Percentiles rank a stretch among this genome's conserved stretches.
Evolutionary conservation across 495 filamentous ascomycete genomes (phyloP).

Genomic region (Penicillium maclennaniae): DNA sequence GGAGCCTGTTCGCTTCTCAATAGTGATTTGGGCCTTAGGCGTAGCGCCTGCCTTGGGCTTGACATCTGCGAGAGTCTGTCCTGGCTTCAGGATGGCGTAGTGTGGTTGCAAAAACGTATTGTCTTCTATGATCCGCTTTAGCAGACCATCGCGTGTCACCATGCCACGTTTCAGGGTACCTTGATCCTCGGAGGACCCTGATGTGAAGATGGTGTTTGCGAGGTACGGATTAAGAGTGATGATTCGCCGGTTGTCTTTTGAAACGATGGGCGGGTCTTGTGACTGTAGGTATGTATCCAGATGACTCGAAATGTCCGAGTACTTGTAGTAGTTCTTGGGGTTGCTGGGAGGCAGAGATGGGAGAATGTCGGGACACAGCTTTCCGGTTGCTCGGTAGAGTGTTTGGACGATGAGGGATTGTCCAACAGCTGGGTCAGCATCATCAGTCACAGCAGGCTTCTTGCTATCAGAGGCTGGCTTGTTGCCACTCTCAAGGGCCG

Average conservation of each 20-base stretch:
- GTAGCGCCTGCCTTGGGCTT: constrained; percentile 61
- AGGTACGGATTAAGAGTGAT: constrained; percentile 61
- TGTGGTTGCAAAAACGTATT: constrained; percentile 45
- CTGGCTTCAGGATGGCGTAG: constrained; percentile 55
- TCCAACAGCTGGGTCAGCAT: constrained; percentile 49
- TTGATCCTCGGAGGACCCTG: constrained; percentile 50
- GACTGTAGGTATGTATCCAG: constrained; percentile 44
- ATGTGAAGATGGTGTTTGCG: constrained; percentile 56
- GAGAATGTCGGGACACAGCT: constrained; percentile 54
- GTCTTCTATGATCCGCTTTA: constrained; percentile 54
- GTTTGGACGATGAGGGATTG: constrained; percentile 54
- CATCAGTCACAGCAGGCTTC: constrained; percentile 37
- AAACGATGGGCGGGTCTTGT: constrained; percentile 54
- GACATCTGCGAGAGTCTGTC: constrained; percentile 46
- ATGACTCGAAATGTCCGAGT: constrained; percentile 38
- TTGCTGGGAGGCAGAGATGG: constrained; percentile 38
- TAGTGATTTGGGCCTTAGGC: constrained; percentile 55
- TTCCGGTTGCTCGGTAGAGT: constrained; percentile 53
- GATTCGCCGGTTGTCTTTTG: constrained; percentile 58
- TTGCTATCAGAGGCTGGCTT: constrained; percentile 35
- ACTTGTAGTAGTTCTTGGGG: constrained; percentile 52
- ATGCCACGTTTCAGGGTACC: constrained; percentile 54
- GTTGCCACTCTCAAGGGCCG: constrained; percentile 30
- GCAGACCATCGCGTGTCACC: constrained; percentile 59
- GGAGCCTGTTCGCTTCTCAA: constrained; percentile 64